Evolutionary conservation across 768 basidiomycete genomes (phyloP).

Genomic region (Russula dissimulans): DNA sequence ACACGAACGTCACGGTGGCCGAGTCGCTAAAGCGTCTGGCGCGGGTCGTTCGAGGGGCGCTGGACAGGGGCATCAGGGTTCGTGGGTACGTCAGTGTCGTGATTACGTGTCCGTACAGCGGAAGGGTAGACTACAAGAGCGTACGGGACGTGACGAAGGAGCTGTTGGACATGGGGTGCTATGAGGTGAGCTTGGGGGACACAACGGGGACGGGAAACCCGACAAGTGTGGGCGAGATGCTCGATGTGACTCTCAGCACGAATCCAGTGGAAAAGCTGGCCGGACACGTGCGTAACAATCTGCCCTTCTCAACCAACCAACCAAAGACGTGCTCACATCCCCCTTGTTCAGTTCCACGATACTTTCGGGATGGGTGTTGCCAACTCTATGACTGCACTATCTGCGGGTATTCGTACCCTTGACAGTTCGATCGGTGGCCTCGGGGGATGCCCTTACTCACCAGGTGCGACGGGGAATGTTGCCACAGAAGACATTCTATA

Average conservation of each 20-base stretch:
- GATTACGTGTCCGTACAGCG: slow-evolving; percentile 82
- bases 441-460: slow-evolving; percentile 94
- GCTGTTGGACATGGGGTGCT: slow-evolving; percentile 84
- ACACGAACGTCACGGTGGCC: slow-evolving; percentile 66
- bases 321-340: not conserved
- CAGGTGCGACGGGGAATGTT: slow-evolving; percentile 92
- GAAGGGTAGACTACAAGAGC: slow-evolving; percentile 50
- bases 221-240: slow-evolving; percentile 50
- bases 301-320: not conserved
- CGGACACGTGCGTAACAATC: slow-evolving; percentile 41
- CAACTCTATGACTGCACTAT: slow-evolving; percentile 64
- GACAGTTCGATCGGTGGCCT: slow-evolving; percentile 83
- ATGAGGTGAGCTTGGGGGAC: slow-evolving; percentile 87
- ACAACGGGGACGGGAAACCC: slow-evolving; percentile 86
- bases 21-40: slow-evolving; percentile 61
- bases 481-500: slow-evolving; percentile 90
- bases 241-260: slow-evolving; percentile 57
- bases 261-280: slow-evolving; percentile 64
- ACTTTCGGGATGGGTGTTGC: slow-evolving; percentile 79
- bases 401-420: slow-evolving; percentile 69
- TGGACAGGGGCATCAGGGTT: slow-evolving; percentile 55
- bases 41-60: slow-evolving; percentile 52
- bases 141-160: slow-evolving; percentile 65
- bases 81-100: slow-evolving; percentile 82
- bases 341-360: slow-evolving; percentile 64